Percentiles rank a stretch among this genome's conserved stretches.
These are phyloP conservation scores for Chlorociboria aeruginascens DNA, from an alignment of 495 filamentous ascomycete genomes.

Conservation along the genomic window DNA sequence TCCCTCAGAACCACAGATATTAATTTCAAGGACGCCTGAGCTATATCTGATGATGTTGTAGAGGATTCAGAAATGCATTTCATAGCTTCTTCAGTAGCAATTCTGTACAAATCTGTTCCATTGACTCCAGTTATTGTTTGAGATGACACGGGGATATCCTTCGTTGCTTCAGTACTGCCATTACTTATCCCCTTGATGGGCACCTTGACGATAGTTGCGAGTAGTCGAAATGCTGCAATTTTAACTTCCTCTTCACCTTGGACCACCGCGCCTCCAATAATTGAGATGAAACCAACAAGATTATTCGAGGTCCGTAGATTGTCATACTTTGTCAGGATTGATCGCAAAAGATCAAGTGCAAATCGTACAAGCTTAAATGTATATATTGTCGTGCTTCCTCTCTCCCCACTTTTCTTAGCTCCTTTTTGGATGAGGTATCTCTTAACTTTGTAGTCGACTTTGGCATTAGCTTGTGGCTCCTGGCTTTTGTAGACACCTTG, in stretches of 20 bases:
- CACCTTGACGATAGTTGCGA: conserved; percentile 79
- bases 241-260: conserved; percentile 82
- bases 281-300: conserved; percentile 70
- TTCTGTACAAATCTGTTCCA: conserved; percentile 56
- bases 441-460: conserved; percentile 47
- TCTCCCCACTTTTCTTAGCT: conserved; percentile 53
- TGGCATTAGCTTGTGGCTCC: conserved; percentile 29
- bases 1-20: conserved; percentile 78
- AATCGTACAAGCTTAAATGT: conserved; percentile 78
- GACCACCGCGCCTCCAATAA: conserved; percentile 76
- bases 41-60: conserved; percentile 58
- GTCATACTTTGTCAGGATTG: conserved; percentile 69
- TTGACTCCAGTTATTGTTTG: too few species aligned
- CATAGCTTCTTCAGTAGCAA: conserved; percentile 69
- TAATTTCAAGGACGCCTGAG: conserved; percentile 79
- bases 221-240: conserved; percentile 64
- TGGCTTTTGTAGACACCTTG: conserved; percentile 62
- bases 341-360: conserved; percentile 72
- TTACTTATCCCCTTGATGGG: conserved; percentile 59
- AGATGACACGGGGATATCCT: too few species aligned
- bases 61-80: conserved; percentile 56
- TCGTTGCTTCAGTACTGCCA: conserved; percentile 22
- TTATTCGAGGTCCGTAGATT: conserved; percentile 66
- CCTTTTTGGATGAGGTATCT: conserved; percentile 69
- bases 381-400: conserved; percentile 58